A percentile compares a stretch with the other conserved stretches of the same genome.
Evolutionary conservation across 2,329 filamentous ascomycete species (phyloP).

Genomic region (Diaporthe velutina): DNA sequence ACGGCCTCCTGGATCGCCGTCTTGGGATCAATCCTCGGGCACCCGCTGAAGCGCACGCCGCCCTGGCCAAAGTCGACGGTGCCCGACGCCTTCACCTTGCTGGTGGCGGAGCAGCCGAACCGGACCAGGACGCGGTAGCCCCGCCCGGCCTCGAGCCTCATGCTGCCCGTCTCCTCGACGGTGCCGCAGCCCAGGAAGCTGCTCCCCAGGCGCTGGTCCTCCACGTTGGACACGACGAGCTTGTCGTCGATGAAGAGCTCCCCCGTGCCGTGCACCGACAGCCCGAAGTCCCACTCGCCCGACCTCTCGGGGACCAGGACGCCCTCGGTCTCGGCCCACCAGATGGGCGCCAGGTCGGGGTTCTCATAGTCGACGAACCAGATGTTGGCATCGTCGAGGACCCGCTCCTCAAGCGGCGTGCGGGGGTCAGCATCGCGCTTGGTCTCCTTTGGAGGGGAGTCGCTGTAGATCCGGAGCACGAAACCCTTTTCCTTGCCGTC

Average conservation of each 20-base stretch:
- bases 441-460: slow-evolving; percentile 33
- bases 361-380: slow-evolving; percentile 47
- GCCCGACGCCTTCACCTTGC: slow-evolving; percentile 44
- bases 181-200: slow-evolving; percentile 54
- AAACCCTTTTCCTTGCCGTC: slow-evolving; percentile 44
- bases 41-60: slow-evolving; percentile 46
- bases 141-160: slow-evolving; percentile 45
- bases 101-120: slow-evolving; percentile 46
- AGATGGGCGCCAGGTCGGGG: slow-evolving; percentile 41
- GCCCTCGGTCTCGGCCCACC: slow-evolving; percentile 45
- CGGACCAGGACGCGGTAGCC: slow-evolving; percentile 49
- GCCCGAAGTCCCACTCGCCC: slow-evolving; percentile 49
- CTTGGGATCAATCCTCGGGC: slow-evolving; percentile 40
- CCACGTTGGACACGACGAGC: slow-evolving; percentile 49
- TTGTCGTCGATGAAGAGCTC: slow-evolving; percentile 50
- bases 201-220: slow-evolving; percentile 50
- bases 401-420: slow-evolving; percentile 42
- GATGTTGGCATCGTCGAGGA: slow-evolving; percentile 43
- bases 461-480: slow-evolving; percentile 46
- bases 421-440: slow-evolving; percentile 15
- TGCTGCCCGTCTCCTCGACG: slow-evolving; percentile 46
- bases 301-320: slow-evolving; percentile 41
- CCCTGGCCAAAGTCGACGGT: slow-evolving; percentile 48
- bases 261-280: slow-evolving; percentile 52
- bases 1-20: slow-evolving; percentile 56